Evolutionary conservation across 257 asterid genomes (phyloP), one percentile per base, ranked within the genome.

Genomic region (Penstemon eatonii): DNA sequence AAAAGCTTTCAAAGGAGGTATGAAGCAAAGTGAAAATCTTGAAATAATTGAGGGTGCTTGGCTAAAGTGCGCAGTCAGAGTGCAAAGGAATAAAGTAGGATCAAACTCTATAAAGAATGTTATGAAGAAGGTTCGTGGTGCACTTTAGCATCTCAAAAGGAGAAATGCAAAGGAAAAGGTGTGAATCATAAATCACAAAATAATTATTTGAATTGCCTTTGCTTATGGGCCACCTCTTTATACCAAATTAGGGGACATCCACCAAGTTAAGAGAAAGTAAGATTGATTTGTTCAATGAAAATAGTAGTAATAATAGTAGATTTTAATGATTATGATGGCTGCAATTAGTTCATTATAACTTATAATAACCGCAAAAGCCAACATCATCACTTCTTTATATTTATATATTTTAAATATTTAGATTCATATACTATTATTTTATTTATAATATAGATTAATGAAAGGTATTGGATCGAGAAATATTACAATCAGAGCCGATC

Each of bases 21-120:
- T 25, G 63, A 77, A 69, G 78, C 79, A 68, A 80, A 83, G 82
- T 68, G 75, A 49, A 71, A 73, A 75, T 66, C 73, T 43, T 44
- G 80, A 76, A 83, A 79, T 83, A 76, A 81, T 79, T 70, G 85
- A 81, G 73, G 77, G 45, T 36, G 54, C 71, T 60, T 67, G 33
- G 54, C 65, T 70, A 71, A 71, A 56, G 70, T 69, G 74, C 54
- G 50, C 37, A 68, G 69, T 77, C 69, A 57, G 71, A 63, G 39
- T 19, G 78, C 72, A 75, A 70, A 4, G 46, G 69, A 71, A n/a
- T 43, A 60, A 56, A 62, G 72, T 51, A 8, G 67, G 33, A 41
- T 68, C 36, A 71, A 63, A 54, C 36, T 55, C 43, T 38, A 49
- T 46, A 60, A 70, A 59, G 63, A 49, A 42, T 67, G 47, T 55